Base-by-base conservation (phyloP, 192 early-diverging fungal species). In the Anaeromyces robustus region DNA sequence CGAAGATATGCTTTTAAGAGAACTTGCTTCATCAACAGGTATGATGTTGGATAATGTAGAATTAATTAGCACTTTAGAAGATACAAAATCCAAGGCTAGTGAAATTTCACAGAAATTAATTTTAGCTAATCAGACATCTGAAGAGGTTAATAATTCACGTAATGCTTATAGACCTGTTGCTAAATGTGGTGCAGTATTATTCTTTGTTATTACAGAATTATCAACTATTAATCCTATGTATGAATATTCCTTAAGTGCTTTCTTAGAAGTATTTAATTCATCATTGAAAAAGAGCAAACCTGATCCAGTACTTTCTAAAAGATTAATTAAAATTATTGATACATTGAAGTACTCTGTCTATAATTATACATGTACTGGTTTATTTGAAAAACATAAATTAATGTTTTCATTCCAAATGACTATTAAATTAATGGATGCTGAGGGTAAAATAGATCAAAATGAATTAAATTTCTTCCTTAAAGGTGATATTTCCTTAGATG, bases 391-490 rank as follows among this genome's bases (percentile, higher is more conserved):
- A 79, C 89, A 90, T 79, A 90, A 90, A 85, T 85, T 90, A 19
- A 90, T 90, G 89, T 90, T 90, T 78, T 89, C 89, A 7, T 90
- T 89, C 81, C 89, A 90, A 81, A 90, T 90, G 89, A 88, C 86
- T 18, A 88, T 90, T 34, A 90, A 89, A 82, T 83, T 90, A 26
- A 83, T 90, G 86, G 88, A 90, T 78, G 86, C 84, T 1, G 89
- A 90, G 43, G 86, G 87, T 14, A 81, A 82, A 80, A 87, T 90
- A 52, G 89, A 90, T 81, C 28, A 81, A 29, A 79, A 78, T 9
- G 89, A 90, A 82, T 83, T 90, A 26, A 90, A 90, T 82, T 90
- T 89, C 80, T 90, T 90, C 84, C 82, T 90, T 77, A 90, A 90
- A 81, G 89, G 89, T 19, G 89, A 90, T 79, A 86, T 90, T n/a